Evolutionary conservation across 768 basidiomycete genomes (phyloP).

Genomic region (Sporobolomyces roseus): DNA sequence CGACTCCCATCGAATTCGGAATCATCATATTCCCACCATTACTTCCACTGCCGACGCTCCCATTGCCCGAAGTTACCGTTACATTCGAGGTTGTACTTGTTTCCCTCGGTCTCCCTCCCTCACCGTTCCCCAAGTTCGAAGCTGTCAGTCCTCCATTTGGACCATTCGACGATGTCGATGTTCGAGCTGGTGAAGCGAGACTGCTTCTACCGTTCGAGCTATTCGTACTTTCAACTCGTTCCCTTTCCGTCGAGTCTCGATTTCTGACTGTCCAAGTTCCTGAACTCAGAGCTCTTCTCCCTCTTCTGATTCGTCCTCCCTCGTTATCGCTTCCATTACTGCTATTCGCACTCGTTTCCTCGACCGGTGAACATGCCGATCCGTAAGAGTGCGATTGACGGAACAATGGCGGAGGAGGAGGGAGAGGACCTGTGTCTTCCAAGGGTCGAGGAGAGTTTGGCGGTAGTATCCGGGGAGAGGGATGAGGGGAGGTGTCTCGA

Average conservation of each 20-base stretch:
- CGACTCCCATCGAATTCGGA: conserved; percentile 29
- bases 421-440: not conserved
- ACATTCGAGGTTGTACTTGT: conserved; percentile 6
- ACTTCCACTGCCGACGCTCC: not conserved
- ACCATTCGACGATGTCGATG: not conserved
- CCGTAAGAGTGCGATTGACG: not conserved
- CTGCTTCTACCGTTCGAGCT: not conserved
- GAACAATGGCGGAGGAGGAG: not conserved
- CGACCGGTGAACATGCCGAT: conserved; percentile 3
- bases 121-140: no score
- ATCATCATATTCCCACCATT: not conserved
- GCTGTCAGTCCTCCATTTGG: not conserved
- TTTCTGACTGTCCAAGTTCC: conserved; percentile 1
- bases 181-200: not conserved
- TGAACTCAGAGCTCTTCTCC: not conserved
- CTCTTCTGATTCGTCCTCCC: not conserved
- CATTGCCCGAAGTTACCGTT: not conserved
- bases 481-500: no score
- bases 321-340: conserved; percentile 6
- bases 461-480: no score
- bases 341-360: conserved; percentile 11
- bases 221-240: not conserved
- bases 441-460: conserved; percentile 9
- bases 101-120: not conserved
- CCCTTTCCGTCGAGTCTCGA: not conserved